Conservation (phyloP, 2,329 filamentous ascomycete species). For the Calcarisporium arbuscula region DNA sequence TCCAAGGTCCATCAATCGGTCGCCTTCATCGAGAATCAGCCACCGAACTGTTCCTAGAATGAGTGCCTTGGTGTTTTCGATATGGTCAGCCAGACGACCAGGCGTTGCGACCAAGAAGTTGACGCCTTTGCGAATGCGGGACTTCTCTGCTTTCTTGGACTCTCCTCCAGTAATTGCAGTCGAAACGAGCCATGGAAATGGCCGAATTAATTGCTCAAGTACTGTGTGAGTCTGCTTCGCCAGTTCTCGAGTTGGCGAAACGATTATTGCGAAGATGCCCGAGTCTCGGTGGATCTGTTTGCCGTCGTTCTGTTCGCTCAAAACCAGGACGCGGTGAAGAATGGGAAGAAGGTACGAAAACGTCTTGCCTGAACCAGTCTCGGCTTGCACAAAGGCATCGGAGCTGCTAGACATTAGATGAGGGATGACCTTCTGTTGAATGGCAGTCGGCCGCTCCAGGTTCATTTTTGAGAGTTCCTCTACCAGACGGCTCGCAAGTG, state of each 20-base stretch:
- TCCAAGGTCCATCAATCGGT: conserved; percentile 96
- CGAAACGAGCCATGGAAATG: conserved; percentile 88
- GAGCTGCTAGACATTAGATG: conserved; percentile 73
- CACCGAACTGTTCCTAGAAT: conserved; percentile 86
- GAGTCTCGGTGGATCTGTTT: conserved; percentile 70
- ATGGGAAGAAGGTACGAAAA: conserved; percentile 92
- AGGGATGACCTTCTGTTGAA: conserved; percentile 83
- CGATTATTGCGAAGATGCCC: conserved; percentile 86
- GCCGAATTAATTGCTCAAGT: conserved; percentile 77
- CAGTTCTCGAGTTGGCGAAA: conserved; percentile 88
- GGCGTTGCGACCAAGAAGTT: conserved; percentile 96
- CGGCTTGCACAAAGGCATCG: conserved; percentile 93
- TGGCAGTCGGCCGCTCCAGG: conserved; percentile 86
- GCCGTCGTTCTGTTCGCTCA: conserved; percentile 54
- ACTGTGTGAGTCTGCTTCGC: conserved; percentile 91
- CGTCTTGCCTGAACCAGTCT: conserved; percentile 97
- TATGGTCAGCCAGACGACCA: conserved; percentile 81
- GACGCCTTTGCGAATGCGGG: conserved; percentile 84
- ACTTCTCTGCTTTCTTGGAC: conserved; percentile 77
- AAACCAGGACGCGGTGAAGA: conserved; percentile 75
- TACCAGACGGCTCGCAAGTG: conserved; percentile 73
- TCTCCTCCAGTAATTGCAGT: conserved; percentile 72
- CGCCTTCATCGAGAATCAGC: conserved; percentile 92
- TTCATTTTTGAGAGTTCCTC: conserved; percentile 81
- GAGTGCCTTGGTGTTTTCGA: conserved; percentile 85